phyloP scores from a whole-genome alignment of 2,329 filamentous ascomycete species.

The Fusarium dimerum region DNA sequence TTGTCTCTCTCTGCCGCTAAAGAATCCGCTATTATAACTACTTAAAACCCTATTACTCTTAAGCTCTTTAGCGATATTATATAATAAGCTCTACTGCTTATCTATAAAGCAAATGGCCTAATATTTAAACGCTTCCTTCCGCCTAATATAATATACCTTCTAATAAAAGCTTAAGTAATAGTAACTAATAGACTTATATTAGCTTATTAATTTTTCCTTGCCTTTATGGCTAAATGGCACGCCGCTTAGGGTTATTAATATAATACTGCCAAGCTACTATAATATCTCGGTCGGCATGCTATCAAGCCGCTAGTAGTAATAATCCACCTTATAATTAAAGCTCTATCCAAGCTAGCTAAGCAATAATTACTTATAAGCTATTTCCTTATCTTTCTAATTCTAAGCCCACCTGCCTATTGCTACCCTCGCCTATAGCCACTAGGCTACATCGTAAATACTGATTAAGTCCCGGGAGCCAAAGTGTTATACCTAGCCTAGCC shows the following conservation, averaged over 20 bases:
- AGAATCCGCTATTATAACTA: neutral
- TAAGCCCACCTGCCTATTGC: neutral
- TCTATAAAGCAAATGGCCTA: slow-evolving; percentile 3
- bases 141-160: neutral
- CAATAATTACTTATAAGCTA: neutral
- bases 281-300: slow-evolving; percentile 6
- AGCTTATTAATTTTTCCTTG: slow-evolving; percentile 3
- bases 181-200: slow-evolving; percentile 1
- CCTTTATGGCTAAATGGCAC: slow-evolving; percentile 3
- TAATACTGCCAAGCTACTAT: slow-evolving; percentile 3
- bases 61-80: slow-evolving; percentile 1
- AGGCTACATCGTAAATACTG: neutral
- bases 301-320: slow-evolving; percentile 2
- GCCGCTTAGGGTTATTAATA: neutral
- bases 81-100: slow-evolving; percentile 1
- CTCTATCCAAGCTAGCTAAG: neutral
- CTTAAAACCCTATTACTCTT: neutral
- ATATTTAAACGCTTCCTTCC: neutral
- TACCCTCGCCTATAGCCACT: slow-evolving; percentile 1
- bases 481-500: slow-evolving; percentile 1
- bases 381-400: neutral
- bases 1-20: slow-evolving; percentile 1
- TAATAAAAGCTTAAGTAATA: slow-evolving; percentile 2
- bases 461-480: slow-evolving; percentile 4
- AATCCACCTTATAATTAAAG: slow-evolving; percentile 5